Conservation (phyloP, 495 filamentous ascomycete genomes). For the Aspergillus cristatus region DNA sequence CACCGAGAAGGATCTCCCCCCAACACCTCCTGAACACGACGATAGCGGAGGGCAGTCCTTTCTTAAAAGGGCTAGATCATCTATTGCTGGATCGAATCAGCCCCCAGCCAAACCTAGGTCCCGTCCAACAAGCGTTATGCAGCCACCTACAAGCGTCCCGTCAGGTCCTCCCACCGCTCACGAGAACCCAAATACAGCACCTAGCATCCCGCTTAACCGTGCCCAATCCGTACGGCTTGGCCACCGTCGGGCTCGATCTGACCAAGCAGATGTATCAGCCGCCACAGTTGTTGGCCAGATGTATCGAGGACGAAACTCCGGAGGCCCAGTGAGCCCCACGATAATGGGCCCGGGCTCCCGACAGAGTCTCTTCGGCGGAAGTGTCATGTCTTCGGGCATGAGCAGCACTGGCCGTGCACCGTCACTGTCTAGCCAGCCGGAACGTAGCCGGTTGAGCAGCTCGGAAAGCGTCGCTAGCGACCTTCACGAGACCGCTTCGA, state of each 20-base stretch:
- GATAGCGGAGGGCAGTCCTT: slow-evolving; percentile 46
- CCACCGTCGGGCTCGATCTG: slow-evolving; percentile 58
- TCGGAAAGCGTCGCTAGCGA: slow-evolving; percentile 54
- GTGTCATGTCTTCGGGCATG: slow-evolving; percentile 33
- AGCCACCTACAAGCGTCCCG: slow-evolving; percentile 29
- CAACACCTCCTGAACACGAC: slow-evolving; percentile 59
- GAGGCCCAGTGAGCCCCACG: slow-evolving; percentile 44
- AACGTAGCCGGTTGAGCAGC: slow-evolving; percentile 39
- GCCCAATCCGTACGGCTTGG: slow-evolving; percentile 51
- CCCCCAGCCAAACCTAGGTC: slow-evolving; percentile 40
- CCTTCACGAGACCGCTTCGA: slow-evolving; percentile 41
- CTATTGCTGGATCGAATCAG: slow-evolving; percentile 39
- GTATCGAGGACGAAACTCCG: slow-evolving; percentile 62
- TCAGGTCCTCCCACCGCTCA: slow-evolving; percentile 39
- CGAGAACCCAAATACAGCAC: slow-evolving; percentile 71
- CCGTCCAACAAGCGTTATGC: slow-evolving; percentile 54
- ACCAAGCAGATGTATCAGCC: slow-evolving; percentile 52
- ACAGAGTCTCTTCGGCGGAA: slow-evolving; percentile 35
- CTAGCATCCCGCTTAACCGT: slow-evolving; percentile 67
- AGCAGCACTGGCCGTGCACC: slow-evolving; percentile 42
- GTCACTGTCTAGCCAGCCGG: slow-evolving; percentile 36
- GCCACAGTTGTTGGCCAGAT: slow-evolving; percentile 74
- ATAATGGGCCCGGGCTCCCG: slow-evolving; percentile 35
- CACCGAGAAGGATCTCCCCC: slow-evolving; percentile 77
- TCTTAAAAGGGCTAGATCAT: slow-evolving; percentile 74